Evolutionary conservation across 1,139 yeast species (phyloP).

Genomic region (Diutina ranongensis): DNA sequence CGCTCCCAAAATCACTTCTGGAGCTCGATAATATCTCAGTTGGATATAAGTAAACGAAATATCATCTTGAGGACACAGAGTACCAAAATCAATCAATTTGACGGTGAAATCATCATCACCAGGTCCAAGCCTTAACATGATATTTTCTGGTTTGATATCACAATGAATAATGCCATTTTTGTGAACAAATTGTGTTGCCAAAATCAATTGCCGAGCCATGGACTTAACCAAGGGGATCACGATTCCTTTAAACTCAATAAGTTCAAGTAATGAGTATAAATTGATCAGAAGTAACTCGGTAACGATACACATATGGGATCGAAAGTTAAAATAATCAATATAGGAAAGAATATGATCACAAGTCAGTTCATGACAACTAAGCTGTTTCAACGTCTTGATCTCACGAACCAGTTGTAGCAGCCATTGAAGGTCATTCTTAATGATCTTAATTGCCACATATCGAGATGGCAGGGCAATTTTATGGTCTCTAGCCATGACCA

Average conservation of each 20-base stretch:
- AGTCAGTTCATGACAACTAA: constrained; percentile 14
- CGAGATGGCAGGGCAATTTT: constrained; percentile 22
- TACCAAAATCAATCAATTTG: constrained; percentile 58
- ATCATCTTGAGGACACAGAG: constrained; percentile 40
- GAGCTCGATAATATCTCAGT: constrained; percentile 57
- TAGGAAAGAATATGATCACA: constrained; percentile 40
- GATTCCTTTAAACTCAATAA: constrained; percentile 51
- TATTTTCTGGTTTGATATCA: constrained; percentile 64
- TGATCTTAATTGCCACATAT: constrained; percentile 62
- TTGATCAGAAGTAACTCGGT: constrained; percentile 66
- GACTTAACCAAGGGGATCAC: constrained; percentile 35
- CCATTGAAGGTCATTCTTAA: constrained; percentile 65
- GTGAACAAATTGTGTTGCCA: constrained; percentile 54
- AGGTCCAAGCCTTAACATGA: constrained; percentile 37
- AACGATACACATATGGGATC: constrained; percentile 76
- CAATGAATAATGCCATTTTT: constrained; percentile 56
- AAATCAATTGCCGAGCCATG: constrained; percentile 44
- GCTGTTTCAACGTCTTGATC: constrained; percentile 50
- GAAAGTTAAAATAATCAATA: constrained; percentile 61
- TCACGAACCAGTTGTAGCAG: constrained; percentile 73
- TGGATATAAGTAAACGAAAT: constrained; percentile 48
- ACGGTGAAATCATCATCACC: constrained; percentile 18
- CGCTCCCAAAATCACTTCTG: constrained; percentile 78
- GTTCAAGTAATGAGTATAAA: constrained; percentile 53
- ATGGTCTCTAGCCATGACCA: constrained; percentile 60